Percentiles rank a stretch among this genome's conserved stretches.
Conservation (phyloP, 148 eudicot species). For the Nyssa sinensis region DNA sequence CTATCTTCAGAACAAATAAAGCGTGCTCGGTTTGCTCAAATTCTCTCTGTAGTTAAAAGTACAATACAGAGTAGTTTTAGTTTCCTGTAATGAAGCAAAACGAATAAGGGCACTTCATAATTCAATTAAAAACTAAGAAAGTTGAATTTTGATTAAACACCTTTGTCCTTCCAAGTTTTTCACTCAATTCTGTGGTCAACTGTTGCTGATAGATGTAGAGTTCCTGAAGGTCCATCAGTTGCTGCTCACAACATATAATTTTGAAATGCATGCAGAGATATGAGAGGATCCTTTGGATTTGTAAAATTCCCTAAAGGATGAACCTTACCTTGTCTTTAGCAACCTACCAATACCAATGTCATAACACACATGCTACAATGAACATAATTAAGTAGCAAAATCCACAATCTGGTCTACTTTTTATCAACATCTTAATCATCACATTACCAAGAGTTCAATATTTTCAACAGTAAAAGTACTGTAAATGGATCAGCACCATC, state of each 20-base stretch:
- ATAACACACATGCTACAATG: no score
- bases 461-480: no score
- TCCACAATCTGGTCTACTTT: no score
- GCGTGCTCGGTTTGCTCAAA: slow-evolving; percentile 22
- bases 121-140: background rate
- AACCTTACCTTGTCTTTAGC: slow-evolving; percentile 16
- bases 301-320: background rate
- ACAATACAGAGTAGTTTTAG: background rate
- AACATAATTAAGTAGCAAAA: no score
- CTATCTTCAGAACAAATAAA: slow-evolving; percentile 27
- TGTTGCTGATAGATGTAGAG: slow-evolving; percentile 33
- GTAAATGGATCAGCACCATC: no score
- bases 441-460: no score
- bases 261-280: background rate
- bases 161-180: slow-evolving; percentile 28
- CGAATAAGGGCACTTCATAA: background rate
- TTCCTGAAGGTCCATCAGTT: slow-evolving; percentile 38
- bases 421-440: no score
- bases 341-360: no score
- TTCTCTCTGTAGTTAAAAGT: slow-evolving; percentile 28
- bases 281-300: background rate
- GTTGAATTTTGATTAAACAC: slow-evolving; percentile 16
- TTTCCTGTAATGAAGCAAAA: background rate
- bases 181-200: slow-evolving; percentile 24
- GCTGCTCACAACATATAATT: slow-evolving; percentile 19